phyloP scores from a whole-genome alignment of 192 early-diverging fungal genomes.

The Podila minutissima region DNA sequence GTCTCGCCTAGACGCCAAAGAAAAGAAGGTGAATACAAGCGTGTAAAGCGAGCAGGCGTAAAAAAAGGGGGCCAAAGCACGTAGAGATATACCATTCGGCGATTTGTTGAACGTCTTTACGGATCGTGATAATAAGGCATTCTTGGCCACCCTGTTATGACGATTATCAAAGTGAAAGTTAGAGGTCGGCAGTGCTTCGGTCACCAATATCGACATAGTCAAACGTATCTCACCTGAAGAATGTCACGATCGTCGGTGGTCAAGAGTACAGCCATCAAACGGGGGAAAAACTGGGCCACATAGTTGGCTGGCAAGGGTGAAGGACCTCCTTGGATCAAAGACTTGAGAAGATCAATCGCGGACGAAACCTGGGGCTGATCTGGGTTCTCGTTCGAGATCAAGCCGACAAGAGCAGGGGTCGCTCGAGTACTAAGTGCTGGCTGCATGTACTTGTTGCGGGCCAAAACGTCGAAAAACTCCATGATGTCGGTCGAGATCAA shows the following conservation, averaged over 20 bases:
- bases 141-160: conserved; percentile 74
- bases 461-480: conserved; percentile 81
- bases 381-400: conserved; percentile 9
- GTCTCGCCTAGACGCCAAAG: conserved; percentile 21
- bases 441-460: conserved; percentile 68
- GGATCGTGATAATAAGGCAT: conserved; percentile 79
- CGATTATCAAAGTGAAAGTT: neutral
- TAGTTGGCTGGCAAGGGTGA: conserved; percentile 78
- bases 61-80: too few species aligned
- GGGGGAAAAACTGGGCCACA: conserved; percentile 79
- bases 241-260: conserved; percentile 74
- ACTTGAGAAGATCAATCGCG: conserved; percentile 77
- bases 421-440: conserved; percentile 73
- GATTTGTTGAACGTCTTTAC: conserved; percentile 78
- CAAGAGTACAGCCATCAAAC: conserved; percentile 77
- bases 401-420: conserved; percentile 68
- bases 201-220: neutral
- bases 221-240: conserved; percentile 68
- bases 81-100: conserved; percentile 68
- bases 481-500: conserved; percentile 73
- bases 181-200: neutral
- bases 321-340: conserved; percentile 73
- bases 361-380: conserved; percentile 36
- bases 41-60: too few species aligned
- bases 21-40: neutral